Base-by-base conservation (phyloP, 2,329 filamentous ascomycete species). In the Shiraia sp. region DNA sequence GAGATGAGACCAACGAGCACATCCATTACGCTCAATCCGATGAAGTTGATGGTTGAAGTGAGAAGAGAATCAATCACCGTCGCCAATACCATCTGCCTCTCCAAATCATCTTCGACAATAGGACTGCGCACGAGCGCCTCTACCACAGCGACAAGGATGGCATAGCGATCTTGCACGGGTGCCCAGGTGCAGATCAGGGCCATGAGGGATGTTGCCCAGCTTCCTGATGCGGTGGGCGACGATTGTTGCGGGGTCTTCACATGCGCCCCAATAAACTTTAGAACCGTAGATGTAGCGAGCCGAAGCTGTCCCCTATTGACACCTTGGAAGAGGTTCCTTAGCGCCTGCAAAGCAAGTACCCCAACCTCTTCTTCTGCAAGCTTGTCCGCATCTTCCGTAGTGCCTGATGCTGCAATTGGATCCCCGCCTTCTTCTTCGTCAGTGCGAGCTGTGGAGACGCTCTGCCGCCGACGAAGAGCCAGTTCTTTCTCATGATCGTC, bases 1-100 rank as follows among this genome's bases (percentile, higher is more conserved):
- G 89, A 86, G 50, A 96, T 82, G 10, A 99, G 77, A 2, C 90
- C 87, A 10, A 95, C 77, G 19, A 97, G 75, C 13, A 97, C 85
- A 66, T 99, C 93, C 85, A 97, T 97, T 37, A 97, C 87, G 65
- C 91, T 96, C 32, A 99, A 76, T 1, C 93, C 93, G 48, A 99
- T 96, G 63, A 97, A 79, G 69, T 96, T 97, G 62, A 95, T 85
- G 29, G 92, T 85, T 0, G 92, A 96, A 36, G 87, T 85, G 32
- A 99, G 75, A 8, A 97, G 77, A 49, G 87, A 88, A 47, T 88
- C 84, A 45, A 96, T 83, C 70, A 96, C 83, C 30, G 84, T 85
- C 1, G 87, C 81, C 46, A 96, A 75, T 4, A 86, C 81, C 39
- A 90, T 75, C 59, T 96, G 88, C 40, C 87, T 83, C 31, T 82